Evolutionary conservation across 1,284 basidiomycete genomes (phyloP).

Genomic region (Fomitopsis betulina): DNA sequence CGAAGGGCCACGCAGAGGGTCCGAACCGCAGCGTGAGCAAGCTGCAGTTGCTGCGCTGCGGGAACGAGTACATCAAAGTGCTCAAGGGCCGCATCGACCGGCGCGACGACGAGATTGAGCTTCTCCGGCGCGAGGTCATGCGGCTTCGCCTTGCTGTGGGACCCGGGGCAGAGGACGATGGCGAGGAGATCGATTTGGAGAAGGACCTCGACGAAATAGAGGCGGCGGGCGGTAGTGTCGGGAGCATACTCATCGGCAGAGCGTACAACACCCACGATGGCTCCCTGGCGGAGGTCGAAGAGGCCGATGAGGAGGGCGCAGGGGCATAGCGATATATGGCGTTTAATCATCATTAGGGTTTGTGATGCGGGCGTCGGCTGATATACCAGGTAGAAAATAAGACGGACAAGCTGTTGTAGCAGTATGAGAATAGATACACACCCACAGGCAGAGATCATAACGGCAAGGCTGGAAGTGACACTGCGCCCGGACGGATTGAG

Average conservation of each 20-base stretch:
- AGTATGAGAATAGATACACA: background rate
- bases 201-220: slow-evolving; percentile 30
- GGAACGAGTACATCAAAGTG: slow-evolving; percentile 57
- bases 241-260: slow-evolving; percentile 13
- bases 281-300: slow-evolving; percentile 24
- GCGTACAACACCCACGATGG: slow-evolving; percentile 7
- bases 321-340: background rate
- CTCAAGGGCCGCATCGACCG: slow-evolving; percentile 72
- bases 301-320: slow-evolving; percentile 26
- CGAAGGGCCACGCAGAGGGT: slow-evolving; percentile 80
- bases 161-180: slow-evolving; percentile 23
- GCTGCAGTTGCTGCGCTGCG: slow-evolving; percentile 79
- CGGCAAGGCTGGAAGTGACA: background rate
- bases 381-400: background rate
- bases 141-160: slow-evolving; percentile 43
- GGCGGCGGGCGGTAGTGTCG: slow-evolving; percentile 16
- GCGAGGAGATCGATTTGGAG: slow-evolving; percentile 27
- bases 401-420: background rate
- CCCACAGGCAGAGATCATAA: background rate
- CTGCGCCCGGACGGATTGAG: too few relatives aligned
- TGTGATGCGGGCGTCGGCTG: background rate
- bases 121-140: slow-evolving; percentile 65
- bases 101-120: slow-evolving; percentile 77
- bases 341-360: background rate
- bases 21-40: slow-evolving; percentile 96